Base-by-base conservation (phyloP, 1,284 basidiomycete genomes). In the Ustilago xerochloae region DNA sequence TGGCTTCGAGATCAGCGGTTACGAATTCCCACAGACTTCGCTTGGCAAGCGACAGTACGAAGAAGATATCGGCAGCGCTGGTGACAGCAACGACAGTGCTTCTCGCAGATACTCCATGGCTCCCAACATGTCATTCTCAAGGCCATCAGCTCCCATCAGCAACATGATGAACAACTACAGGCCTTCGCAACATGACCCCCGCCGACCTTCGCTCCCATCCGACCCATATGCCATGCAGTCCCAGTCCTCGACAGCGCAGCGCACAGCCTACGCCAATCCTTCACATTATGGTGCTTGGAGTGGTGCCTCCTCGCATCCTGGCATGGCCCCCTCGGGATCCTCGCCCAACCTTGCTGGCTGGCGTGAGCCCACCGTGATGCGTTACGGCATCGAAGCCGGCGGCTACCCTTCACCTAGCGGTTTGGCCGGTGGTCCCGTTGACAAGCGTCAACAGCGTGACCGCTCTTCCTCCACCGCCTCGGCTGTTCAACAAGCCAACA, bases 31-130 rank as follows among this genome's bases (percentile, higher is more conserved):
- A 22, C 61, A 56, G 43, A 64, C 55, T 29, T 58, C 30, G 6
- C 20, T 75, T 39, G 73, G 73, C 39, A 75, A 75, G 58, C 73
- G 68, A 16, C 50, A 57, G 38, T 67, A 75, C 47, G 73, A 75
- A 4, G 68, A 71, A 29, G 68, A 75, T 8, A 32, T 52, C 22
- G 52, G 52, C 29, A 39, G 22, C 2, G 30, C 45, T 28, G 55
- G 45, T 30, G 67, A 70, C n/a, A 33, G 29, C 18, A 32, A 20
- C 30, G 73, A 75, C 36, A 33, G 35, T 15, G 54, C 64, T 13
- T 35, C 57, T 9, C 67, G 68, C 12, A 48, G 73, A 16, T 75
- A 75, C 46, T 71, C 73, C 45, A 53, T 75, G 8, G 58, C 61
- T 6, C 49, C 68, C 45, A 71, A 68, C 58, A 53, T 65, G 61